Percentiles rank a stretch among this genome's conserved stretches.
phyloP scores from a whole-genome alignment of 208 protist genomes.

The Leishmania gerbilli region DNA sequence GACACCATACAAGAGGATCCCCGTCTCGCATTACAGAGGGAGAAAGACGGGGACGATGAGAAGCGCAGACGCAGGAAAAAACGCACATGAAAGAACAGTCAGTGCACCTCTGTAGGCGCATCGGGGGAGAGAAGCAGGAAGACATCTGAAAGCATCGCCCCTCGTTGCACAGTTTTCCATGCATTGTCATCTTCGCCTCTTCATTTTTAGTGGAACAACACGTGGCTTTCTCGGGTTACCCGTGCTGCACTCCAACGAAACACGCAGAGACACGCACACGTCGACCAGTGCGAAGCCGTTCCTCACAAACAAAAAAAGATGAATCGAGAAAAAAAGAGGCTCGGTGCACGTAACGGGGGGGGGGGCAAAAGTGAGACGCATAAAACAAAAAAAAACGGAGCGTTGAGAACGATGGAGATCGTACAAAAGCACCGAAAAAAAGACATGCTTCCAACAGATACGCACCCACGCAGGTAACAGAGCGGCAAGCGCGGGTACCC shows the following conservation, averaged over 20 bases:
- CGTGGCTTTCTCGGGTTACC: not conserved
- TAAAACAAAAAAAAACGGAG: too few species aligned
- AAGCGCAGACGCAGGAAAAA: not conserved
- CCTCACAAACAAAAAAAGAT: not conserved
- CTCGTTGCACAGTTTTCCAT: not conserved
- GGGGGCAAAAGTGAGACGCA: not conserved
- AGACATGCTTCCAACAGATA: not conserved
- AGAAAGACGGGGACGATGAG: not conserved
- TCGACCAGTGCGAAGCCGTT: not conserved
- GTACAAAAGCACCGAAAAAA: not conserved
- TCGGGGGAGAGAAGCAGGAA: not conserved
- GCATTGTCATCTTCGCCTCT: not conserved
- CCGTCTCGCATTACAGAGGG: not conserved
- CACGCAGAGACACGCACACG: not conserved
- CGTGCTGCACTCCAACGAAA: not conserved
- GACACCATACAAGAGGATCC: not conserved
- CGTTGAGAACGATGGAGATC: not conserved
- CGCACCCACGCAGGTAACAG: not conserved
- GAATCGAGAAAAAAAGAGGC: conserved; percentile 3
- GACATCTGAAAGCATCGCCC: not conserved
- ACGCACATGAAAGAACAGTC: not conserved
- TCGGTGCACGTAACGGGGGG: not conserved
- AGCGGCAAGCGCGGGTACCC: not conserved
- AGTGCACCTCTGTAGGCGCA: not conserved
- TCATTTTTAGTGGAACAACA: not conserved